Evolutionary conservation across 148 eudicot genomes (phyloP), one percentile per base, ranked within the genome.

Genomic region (Cornus controversa): DNA sequence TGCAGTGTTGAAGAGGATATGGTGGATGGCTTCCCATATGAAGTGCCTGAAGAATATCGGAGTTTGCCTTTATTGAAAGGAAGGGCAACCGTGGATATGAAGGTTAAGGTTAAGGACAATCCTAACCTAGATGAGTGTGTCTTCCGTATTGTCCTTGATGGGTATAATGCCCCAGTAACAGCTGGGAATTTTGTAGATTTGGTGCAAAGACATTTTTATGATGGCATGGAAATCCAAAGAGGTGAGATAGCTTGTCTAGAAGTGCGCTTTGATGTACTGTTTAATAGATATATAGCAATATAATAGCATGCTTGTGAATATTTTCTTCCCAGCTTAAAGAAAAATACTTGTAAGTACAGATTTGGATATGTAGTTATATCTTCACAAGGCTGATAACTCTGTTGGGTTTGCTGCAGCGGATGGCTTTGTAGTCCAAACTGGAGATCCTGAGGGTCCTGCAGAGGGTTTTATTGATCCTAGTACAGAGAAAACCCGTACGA

Each of bases 1-100:
- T 91, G 99, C 99, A 96, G 99, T 89, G 99, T 96, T 89, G 99
- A 96, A 96, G 99, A 96, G 92, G 98, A 96, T 80, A 96, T 96
- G 99, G 93, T 96, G 69, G 99, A 89, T 82, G 94, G 93, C 78
- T 96, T 96, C 83, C 99, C 97, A 8, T 96, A 87, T 60, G 98
- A 96, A 81, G 98, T 96, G 67, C 99, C 99, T 58, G 99, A 96
- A 85, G 99, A 96, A 78, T 96, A 90, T 80, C 89, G 70, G 69
- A 88, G 79, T 62, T 86, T 90, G 99, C 99, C 99, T 67, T 87
- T 96, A 36, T 75, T 96, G 78, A 96, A 96, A 88, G 99, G 99
- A 72, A 87, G 99, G 88, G 99, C 99, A 80, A 81, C 92, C 42
- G 98, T 96, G 78, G 92, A 96, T 82, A 93, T 96, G 99, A 96